Percentiles rank a stretch among this genome's conserved stretches.
Conservation (phyloP, 495 filamentous ascomycete genomes). For the Annulohypoxylon stygium region DNA sequence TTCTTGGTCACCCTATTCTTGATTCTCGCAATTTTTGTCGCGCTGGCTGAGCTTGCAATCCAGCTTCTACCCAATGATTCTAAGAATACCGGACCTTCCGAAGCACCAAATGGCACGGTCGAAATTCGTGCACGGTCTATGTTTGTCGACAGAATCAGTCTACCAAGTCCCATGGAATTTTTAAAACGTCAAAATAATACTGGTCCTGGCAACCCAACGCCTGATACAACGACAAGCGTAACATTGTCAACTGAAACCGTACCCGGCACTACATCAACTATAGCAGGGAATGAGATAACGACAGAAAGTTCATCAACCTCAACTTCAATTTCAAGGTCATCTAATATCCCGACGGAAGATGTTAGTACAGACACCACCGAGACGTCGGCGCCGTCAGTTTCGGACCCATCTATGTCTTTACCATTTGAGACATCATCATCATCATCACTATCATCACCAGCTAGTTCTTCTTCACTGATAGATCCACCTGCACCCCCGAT, state of each 20-base stretch:
- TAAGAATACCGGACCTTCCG: conserved; percentile 9
- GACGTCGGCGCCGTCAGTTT: conserved; percentile 2
- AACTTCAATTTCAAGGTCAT: neutral
- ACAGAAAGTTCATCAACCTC: neutral
- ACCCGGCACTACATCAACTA: neutral
- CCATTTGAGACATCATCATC: neutral
- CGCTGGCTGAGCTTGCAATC: conserved; percentile 41
- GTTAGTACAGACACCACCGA: conserved; percentile 3
- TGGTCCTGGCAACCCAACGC: neutral
- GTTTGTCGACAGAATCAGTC: neutral
- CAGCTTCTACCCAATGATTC: conserved; percentile 42
- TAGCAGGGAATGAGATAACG: neutral
- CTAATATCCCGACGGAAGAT: neutral
- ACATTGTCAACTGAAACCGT: conserved; percentile 10
- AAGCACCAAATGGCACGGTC: conserved; percentile 20
- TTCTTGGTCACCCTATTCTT: conserved; percentile 34
- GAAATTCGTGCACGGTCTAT: conserved; percentile 30
- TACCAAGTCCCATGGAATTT: neutral
- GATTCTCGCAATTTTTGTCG: conserved; percentile 29
- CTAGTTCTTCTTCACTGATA: neutral
- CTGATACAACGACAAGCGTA: conserved; percentile 1
- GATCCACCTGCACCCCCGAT: neutral
- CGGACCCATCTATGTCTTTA: neutral
- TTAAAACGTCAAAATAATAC: conserved; percentile 37
- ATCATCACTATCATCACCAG: neutral